A percentile compares a stretch with the other conserved stretches of the same genome.
These are phyloP conservation scores for Boletus fagicola DNA, from an alignment of 768 basidiomycete genomes.

Conservation along the genomic window DNA sequence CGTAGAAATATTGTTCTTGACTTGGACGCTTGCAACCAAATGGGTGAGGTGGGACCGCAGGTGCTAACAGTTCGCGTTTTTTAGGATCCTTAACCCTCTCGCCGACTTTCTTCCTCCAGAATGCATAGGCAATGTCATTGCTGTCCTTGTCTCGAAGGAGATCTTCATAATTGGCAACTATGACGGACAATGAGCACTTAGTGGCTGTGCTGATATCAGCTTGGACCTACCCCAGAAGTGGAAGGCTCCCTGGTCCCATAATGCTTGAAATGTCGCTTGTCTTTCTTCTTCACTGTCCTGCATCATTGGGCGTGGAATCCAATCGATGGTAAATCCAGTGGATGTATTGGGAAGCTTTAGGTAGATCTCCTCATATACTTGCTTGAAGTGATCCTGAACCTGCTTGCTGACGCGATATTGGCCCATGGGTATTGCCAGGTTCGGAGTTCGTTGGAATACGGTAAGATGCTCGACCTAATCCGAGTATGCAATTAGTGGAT, in stretches of 20 bases:
- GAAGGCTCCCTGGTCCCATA: slow-evolving; percentile 13
- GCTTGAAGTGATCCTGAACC: slow-evolving; percentile 12
- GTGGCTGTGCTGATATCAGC: neutral
- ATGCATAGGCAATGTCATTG: slow-evolving; percentile 5
- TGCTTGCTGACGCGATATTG: slow-evolving; percentile 10
- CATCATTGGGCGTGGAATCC: slow-evolving; percentile 9
- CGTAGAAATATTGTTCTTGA: neutral
- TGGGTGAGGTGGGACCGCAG: neutral
- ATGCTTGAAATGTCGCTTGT: neutral
- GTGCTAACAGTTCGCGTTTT: neutral
- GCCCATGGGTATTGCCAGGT: slow-evolving; percentile 11
- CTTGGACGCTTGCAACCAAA: neutral
- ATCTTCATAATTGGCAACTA: slow-evolving; percentile 13
- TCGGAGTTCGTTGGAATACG: slow-evolving; percentile 20
- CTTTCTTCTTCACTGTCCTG: slow-evolving; percentile 13
- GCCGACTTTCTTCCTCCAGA: slow-evolving; percentile 13
- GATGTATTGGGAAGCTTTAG: slow-evolving; percentile 2
- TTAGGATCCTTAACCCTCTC: neutral
- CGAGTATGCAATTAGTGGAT: neutral
- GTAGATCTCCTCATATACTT: slow-evolving; percentile 8
- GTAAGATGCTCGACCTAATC: slow-evolving; percentile 7
- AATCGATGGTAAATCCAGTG: neutral
- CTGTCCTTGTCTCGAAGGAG: neutral
- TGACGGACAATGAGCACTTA: neutral
- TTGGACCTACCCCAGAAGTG: slow-evolving; percentile 10